Base-by-base conservation (phyloP, 192 early-diverging fungal species). In the Coemansia sp. region DNA sequence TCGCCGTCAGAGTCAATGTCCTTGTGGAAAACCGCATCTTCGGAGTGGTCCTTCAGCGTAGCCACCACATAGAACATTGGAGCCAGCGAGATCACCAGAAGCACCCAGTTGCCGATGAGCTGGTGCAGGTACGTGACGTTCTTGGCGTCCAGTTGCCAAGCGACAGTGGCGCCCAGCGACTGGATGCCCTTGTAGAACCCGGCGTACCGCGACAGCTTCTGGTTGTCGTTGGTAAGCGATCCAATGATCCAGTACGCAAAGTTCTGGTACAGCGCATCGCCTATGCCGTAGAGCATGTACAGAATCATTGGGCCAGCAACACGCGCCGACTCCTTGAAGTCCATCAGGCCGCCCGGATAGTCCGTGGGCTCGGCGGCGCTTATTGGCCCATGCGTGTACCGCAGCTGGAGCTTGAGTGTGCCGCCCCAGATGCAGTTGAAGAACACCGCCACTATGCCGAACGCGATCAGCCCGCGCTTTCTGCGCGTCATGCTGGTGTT, bases 171-270 rank as follows among this genome's bases (percentile, higher is more conserved):
- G 35, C 85, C 89, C 66, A 86, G 84, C 59, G 87, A 89, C 85
- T 94, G 93, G 61, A 92, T 88, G 48, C 88, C 89, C 87, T 94
- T 94, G 88, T 94, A 94, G 85, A 90, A 93, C 30, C 92, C 93
- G 38, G 88, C 87, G 66, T 88, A 92, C 35, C 88, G 75, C 21
- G 91, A 86, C 60, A 87, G 68, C 58, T 84, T 80, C 49, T 85
- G 85, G 51, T 84, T 80, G 65, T 94, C 91, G 77, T 94, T 93
- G 36, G 92, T 90, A 81, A 92, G 76, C 36, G 92, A 87, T 33
- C 93, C 93, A 71, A 94, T 87, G 30, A 95, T 66, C 92, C 91
- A 95, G 88, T 93, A 93, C 0, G 81, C 75, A 63, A 81, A 89
- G 67, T 84, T 85, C 81, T 95, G 93, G 84, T 87, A 92, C 59